A percentile compares a stretch with the other conserved stretches of the same genome.
Conservation (phyloP, 1,139 yeast species). For the Kluyveromyces sp. region DNA sequence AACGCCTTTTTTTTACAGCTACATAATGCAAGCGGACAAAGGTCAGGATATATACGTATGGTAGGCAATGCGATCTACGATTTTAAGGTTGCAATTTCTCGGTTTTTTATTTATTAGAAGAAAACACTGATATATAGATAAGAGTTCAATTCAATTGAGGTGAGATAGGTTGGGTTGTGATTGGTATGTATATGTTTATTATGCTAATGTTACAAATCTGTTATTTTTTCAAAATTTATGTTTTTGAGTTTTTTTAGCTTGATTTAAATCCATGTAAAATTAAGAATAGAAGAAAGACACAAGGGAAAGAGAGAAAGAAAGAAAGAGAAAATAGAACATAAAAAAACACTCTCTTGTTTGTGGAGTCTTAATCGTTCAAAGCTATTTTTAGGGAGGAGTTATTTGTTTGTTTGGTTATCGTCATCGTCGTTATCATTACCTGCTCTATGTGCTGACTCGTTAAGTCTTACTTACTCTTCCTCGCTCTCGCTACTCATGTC, state of each 20-base stretch:
- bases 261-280: neutral
- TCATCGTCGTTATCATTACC: neutral
- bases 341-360: too few relatives aligned
- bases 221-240: neutral
- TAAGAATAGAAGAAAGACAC: neutral
- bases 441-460: too few relatives aligned
- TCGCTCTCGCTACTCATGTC: conserved; percentile 34
- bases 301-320: neutral
- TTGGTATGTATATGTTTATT: neutral
- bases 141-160: neutral
- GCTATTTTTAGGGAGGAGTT: conserved; percentile 6
- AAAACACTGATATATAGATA: neutral
- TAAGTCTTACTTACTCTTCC: conserved; percentile 30
- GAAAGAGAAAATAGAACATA: too few relatives aligned
- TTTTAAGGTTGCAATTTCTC: too few relatives aligned
- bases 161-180: neutral
- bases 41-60: too few relatives aligned
- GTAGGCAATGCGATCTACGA: too few relatives aligned
- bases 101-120: too few relatives aligned
- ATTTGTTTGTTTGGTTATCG: neutral
- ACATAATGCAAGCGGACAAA: too few relatives aligned
- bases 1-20: too few relatives aligned
- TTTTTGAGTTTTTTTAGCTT: neutral
- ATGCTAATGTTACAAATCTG: conserved; percentile 6
- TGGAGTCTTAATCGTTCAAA: too few relatives aligned